Base-by-base conservation (phyloP, 805 yeast genomes). In the Suhomyces sp. region DNA sequence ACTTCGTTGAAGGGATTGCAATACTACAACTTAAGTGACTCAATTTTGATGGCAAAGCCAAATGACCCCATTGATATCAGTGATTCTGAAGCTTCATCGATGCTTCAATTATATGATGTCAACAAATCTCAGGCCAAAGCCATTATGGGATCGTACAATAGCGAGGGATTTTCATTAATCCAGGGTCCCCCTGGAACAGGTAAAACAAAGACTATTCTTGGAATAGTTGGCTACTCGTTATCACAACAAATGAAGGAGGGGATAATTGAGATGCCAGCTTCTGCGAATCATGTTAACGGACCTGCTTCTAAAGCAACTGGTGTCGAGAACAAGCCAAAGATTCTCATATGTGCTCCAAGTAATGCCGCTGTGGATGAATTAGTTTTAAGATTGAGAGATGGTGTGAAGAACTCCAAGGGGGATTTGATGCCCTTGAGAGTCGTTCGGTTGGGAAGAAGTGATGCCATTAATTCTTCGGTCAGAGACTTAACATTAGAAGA, bases 151-250 rank as follows among this genome's bases (percentile, higher is more conserved):
- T 75, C 95, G 0, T 76, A 79, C 19, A 57, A 68, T 16, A 67
- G 74, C 6, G 68, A 69, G 1, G 99, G 98, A 0, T 88, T 93
- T 53, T 81, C 95, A 0, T 68, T 93, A 35, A 90, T 93, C 57
- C 98, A 93, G 63, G 99, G 97, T 39, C 99, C 99, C 0, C 99
- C 99, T 0, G 99, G 99, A 60, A 44, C 48, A 2, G 99, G 99
- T 68, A 93, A 93, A 58, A 95, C 99, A 1, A 95, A 91, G 56
- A 93, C 99, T 0, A 93, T 95, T 62, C 58, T 93, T 28, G 97
- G 97, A 16, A 81, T 91, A 32, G 76, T 91, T 20, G 96, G 97
- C 0, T 78, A 88, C 36, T 77, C 80, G 40, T 57, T 85, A 27
- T 73, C 86, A 1, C 51, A 45, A 12, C 43, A 41, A 7, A 38